Evolutionary conservation across 306 rosid genomes (phyloP).

Genomic region (Trifolium pratense): DNA sequence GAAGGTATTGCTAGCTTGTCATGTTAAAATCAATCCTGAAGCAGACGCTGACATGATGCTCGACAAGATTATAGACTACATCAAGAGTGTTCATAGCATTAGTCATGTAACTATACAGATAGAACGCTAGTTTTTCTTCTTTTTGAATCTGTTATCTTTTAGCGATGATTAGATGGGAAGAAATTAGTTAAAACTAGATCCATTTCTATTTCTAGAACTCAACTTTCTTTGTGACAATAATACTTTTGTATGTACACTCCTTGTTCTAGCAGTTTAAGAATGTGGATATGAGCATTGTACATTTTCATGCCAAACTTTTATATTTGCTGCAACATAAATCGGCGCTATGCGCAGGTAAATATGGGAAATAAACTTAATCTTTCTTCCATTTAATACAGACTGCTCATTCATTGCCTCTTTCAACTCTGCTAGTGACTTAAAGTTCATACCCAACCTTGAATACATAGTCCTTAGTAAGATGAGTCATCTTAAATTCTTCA

Average conservation of each 20-base stretch:
- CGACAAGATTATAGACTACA: slow-evolving; percentile 65
- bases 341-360: no score
- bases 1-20: slow-evolving; percentile 74
- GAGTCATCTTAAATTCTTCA: no score
- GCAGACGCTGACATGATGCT: slow-evolving; percentile 71
- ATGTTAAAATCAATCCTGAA: slow-evolving; percentile 70
- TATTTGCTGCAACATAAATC: no score
- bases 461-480: no score
- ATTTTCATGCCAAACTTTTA: no score
- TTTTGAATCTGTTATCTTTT: background rate
- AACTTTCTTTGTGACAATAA: no score
- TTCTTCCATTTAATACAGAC: no score
- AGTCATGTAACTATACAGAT: slow-evolving; percentile 79
- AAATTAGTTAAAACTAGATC: slow-evolving; percentile 19
- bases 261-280: slow-evolving; percentile 6
- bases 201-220: background rate
- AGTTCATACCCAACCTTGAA: no score
- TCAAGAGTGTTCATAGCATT: slow-evolving; percentile 71
- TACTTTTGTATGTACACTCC: no score
- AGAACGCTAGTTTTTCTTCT: slow-evolving; percentile 54
- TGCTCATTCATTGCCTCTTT: no score
- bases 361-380: no score
- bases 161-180: slow-evolving; percentile 32
- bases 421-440: no score
- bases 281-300: background rate